Evolutionary conservation across 495 filamentous ascomycete species (phyloP), one percentile per base, ranked within the genome.

Genomic region (Lepraria neglecta): DNA sequence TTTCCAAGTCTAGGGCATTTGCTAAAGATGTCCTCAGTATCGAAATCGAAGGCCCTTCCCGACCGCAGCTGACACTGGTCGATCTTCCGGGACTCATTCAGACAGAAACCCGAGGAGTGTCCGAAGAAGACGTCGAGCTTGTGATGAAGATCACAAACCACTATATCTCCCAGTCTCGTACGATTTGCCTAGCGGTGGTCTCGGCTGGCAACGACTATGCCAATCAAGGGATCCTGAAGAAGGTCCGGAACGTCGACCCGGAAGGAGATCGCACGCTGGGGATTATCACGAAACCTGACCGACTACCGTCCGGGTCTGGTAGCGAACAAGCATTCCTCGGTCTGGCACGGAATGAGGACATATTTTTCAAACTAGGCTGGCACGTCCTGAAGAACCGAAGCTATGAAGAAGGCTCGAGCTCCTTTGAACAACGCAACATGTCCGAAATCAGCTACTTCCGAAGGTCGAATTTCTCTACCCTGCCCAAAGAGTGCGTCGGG

Each of bases 241-340:
- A 91, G 59, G 88, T 88, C 17, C 78, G 88, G 58, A 87, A 89
- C 69, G 87, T 89, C 21, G 88, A 92, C 67, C 84, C 84, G 10
- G 86, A 91, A 68, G 89, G 87, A 52, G 19, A 27, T 17, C 59
- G 64, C n/a, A 65, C 64, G 0, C 12, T 65, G 24, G 64, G 64
- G 0, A 31, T 65, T 30, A 65, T 65, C 54, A 65, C 64, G 17
- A 65, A 65, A 38, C 64, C 64, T 3, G 64, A 65, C 58, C 73
- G 68, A 6, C 60, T 76, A 38, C 42, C 65, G 45, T 35, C 40
- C 3, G 73, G 65, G 27, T 73, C 74, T 17, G 72, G 73, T 0
- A 73, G 68, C 15, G 71, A 76, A 55, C 5, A 62, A 62, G 6
- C 76, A 73, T 30, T 46, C 76, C 9, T 61, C 62, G 31, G 31